Evolutionary conservation across 768 basidiomycete genomes (phyloP), one percentile per base, ranked within the genome.

Genomic region (Hygrophorus russula): DNA sequence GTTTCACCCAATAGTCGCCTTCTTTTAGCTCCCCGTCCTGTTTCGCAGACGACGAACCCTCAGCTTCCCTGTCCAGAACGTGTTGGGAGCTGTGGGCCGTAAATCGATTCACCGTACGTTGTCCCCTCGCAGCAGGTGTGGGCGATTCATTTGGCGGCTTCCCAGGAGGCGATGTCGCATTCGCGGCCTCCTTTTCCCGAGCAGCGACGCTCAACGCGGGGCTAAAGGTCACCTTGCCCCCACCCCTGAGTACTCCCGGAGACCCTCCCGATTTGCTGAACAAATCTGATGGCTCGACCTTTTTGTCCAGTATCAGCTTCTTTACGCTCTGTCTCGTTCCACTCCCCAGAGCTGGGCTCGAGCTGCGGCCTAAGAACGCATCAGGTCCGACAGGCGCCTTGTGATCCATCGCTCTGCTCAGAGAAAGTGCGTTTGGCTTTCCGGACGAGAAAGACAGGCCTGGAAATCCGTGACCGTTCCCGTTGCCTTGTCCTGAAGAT

Each of bases 1-100:
- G 96, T 49, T 80, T 80, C 45, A 84, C 78, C 74, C 80, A 97
- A 64, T 98, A 99, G 47, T 96, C 89, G 33, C 93, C 96, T 48
- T 91, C 79, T 47, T 80, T 74, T 12, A 77, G 70, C 20, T 45
- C 44, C 4, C 29, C 29, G 17, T 39, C 37, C 15, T 31, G 17
- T n/a, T 19, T 20, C 1, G n/a, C 15, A 9, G 53, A 27, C 10
- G 55, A 41, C 11, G 51, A 38, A 2, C 46, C 36, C 10, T 49
- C 46, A 28, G 56, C 56, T 24, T 55, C 55, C 13, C 42, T 47
- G 13, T 48, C 43, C 18, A 42, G 30, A 18, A 49, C 36, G 32
- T 58, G 56, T 53, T 59, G 63, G 47, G 65, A 50, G 45, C 54
- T 47, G 48, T 59, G 61, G 0, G 65, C 65, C 10, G 62, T 59